A percentile compares a stretch with the other conserved stretches of the same genome.
These are phyloP conservation scores for Sporothrix phasma DNA, from an alignment of 2,329 filamentous ascomycete genomes.

Conservation along the genomic window DNA sequence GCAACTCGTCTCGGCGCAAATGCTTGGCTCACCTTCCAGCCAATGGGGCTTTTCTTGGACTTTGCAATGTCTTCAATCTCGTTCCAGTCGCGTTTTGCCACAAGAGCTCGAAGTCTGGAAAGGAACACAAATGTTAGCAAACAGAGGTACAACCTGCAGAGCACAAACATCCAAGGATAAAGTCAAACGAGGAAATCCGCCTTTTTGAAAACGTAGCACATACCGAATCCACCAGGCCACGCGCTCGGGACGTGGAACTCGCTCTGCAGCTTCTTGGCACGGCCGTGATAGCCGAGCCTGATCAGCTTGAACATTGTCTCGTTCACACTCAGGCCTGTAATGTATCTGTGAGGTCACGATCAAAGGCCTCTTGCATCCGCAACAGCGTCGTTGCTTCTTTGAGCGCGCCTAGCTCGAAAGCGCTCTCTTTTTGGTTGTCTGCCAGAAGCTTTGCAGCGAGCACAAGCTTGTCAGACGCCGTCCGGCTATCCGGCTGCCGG, in stretches of 20 bases:
- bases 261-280: conserved; percentile 76
- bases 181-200: not conserved
- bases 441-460: conserved; percentile 72
- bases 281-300: conserved; percentile 67
- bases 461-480: conserved; percentile 76
- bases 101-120: conserved; percentile 71
- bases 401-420: conserved; percentile 62
- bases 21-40: conserved; percentile 68
- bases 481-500: conserved; percentile 56
- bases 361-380: conserved; percentile 76
- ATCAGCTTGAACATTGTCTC: conserved; percentile 88
- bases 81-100: conserved; percentile 82
- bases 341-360: conserved; percentile 66
- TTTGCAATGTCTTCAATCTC: conserved; percentile 81
- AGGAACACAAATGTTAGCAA: not conserved
- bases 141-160: not conserved
- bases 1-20: conserved; percentile 4
- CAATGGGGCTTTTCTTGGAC: conserved; percentile 78
- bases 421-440: conserved; percentile 66
- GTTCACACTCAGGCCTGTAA: conserved; percentile 82
- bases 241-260: conserved; percentile 92
- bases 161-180: not conserved
- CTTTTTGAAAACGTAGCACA: conserved; percentile 19
- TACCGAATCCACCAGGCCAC: conserved; percentile 75
- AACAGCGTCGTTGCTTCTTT: conserved; percentile 73